Evolutionary conservation across 208 protist genomes (phyloP), one percentile per base, ranked within the genome.

Genomic region (Ichthyophonus hoferi): DNA sequence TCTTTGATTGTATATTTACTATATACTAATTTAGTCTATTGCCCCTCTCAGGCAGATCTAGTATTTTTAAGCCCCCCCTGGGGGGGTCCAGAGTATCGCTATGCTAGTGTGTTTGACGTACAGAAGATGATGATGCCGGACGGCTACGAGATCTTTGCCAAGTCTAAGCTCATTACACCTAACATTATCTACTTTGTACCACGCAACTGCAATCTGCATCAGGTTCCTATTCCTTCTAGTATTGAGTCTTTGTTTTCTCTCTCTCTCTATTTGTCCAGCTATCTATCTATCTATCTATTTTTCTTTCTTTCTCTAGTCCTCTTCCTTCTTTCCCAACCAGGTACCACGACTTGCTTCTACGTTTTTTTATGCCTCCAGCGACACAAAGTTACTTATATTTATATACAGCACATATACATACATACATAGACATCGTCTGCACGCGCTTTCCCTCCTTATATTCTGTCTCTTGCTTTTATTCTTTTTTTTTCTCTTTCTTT

Each of bases 21-120:
- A n/a, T n/a, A n/a, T n/a, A n/a, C n/a, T n/a, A n/a, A n/a, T n/a
- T n/a, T n/a, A n/a, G n/a, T 67, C 50, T 67, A 7, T 67, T 67
- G 7, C 24, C 14, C 50, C 24, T 24, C 24, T 33, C n/a, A 94
- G 87, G 92, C 90, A 33, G 93, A 96, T 87, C 91, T 91, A 1
- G 89, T 96, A 0, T 96, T 96, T 81, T 78, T 96, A 0, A 95
- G 93, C 35, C 94, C 95, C 3, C 95, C 95, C 1, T 96, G 95
- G 95, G 95, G 95, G 40, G 95, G 95, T 7, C 94, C 94, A 1
- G 87, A 39, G 1, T 96, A 96, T 88, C 58, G 76, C 2, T 35
- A 50, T 7, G 41, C 42, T n/a, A 2, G 43, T 7, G 37, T 77
- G 1, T 95, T 94, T 77, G 87, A 89, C 43, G 1, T 93, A 2